Evolutionary conservation across 192 early-diverging fungal genomes (phyloP).

Genomic region (Podila clonocystis): DNA sequence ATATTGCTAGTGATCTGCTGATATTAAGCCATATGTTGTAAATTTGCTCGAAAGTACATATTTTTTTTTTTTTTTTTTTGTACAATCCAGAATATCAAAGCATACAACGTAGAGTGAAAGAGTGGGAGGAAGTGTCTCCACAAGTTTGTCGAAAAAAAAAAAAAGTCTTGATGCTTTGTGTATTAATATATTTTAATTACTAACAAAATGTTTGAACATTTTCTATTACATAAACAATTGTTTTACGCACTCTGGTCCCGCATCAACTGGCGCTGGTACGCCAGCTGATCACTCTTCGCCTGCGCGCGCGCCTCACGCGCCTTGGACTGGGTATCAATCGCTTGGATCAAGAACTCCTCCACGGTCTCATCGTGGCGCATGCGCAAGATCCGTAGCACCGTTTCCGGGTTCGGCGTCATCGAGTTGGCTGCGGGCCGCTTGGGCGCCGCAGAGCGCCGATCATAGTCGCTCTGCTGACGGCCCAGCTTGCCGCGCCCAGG

Average conservation of each 20-base stretch:
- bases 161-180: no score
- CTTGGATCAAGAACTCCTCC: conserved; percentile 47
- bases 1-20: no score
- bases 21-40: no score
- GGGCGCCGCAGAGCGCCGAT: conserved; percentile 22
- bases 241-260: conserved; percentile 6
- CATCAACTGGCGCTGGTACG: conserved; percentile 30
- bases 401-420: conserved; percentile 56
- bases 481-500: conserved; percentile 31
- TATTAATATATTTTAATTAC: no score
- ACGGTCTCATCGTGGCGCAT: conserved; percentile 58
- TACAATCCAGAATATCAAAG: no score
- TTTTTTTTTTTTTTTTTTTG: no score
- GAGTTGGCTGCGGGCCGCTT: conserved; percentile 16
- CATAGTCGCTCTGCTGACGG: conserved; percentile 48
- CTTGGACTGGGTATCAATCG: conserved; percentile 41
- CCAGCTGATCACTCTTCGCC: conserved; percentile 38
- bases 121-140: no score
- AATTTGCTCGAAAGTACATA: no score
- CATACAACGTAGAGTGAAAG: no score
- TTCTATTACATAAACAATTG: no score
- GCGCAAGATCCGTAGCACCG: conserved; percentile 58
- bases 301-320: conserved; percentile 35
- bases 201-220: no score
- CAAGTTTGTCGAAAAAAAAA: no score